Evolutionary conservation across 2,329 filamentous ascomycete species (phyloP).

Genomic region (Fusarium sacchari): DNA sequence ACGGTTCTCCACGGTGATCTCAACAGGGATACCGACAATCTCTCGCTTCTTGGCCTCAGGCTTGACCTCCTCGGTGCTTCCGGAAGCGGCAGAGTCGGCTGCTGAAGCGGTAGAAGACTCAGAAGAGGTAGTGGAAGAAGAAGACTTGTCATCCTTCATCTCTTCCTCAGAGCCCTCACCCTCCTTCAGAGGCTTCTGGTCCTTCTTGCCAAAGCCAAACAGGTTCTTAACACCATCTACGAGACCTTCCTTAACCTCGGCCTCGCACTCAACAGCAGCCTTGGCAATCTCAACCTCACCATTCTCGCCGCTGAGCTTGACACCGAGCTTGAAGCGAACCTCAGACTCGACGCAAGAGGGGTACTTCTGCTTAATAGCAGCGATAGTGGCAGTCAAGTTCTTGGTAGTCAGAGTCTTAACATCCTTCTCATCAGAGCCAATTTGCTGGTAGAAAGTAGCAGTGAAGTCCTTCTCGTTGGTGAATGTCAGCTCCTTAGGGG

Average conservation of each 20-base stretch:
- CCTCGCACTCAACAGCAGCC: constrained; percentile 86
- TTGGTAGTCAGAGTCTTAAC: constrained; percentile 76
- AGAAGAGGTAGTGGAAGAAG: constrained; percentile 36
- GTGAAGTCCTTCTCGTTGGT: constrained; percentile 84
- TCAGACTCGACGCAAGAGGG: constrained; percentile 77
- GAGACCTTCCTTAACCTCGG: constrained; percentile 82
- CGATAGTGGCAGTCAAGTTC: constrained; percentile 87
- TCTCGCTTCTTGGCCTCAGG: constrained; percentile 69
- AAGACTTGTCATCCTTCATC: constrained; percentile 53
- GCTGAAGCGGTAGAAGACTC: constrained; percentile 43
- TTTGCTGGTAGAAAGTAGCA: constrained; percentile 81
- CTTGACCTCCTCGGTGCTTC: constrained; percentile 57
- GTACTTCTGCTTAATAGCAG: constrained; percentile 79
- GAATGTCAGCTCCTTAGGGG: constrained; percentile 85
- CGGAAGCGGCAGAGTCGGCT: constrained; percentile 57
- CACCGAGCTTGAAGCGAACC: constrained; percentile 81
- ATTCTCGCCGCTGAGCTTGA: constrained; percentile 76
- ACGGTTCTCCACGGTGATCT: constrained; percentile 59
- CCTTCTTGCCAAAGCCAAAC: constrained; percentile 93
- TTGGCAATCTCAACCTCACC: constrained; percentile 83
- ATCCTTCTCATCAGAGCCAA: constrained; percentile 67
- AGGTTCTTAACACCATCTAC: constrained; percentile 96
- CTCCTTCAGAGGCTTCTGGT: constrained; percentile 72
- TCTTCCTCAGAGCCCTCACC: constrained; percentile 53
- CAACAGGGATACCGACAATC: constrained; percentile 64